These are phyloP conservation scores for Ophiostoma sp. DNA, from an alignment of 2,329 filamentous ascomycete species.

Conservation along the genomic window DNA sequence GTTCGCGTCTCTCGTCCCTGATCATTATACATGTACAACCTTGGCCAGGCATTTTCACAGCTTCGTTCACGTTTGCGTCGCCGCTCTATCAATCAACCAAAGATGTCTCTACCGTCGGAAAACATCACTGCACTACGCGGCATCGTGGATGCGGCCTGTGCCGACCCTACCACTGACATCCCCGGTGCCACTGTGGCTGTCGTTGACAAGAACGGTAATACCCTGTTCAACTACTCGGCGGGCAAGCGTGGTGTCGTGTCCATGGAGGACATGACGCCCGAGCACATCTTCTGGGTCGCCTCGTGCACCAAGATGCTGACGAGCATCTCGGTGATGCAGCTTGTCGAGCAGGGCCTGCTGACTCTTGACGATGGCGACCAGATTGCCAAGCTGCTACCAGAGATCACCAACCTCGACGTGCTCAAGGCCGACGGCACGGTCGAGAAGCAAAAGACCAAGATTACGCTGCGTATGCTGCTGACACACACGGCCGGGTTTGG, in stretches of 20 bases:
- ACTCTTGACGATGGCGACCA: slow-evolving; percentile 45
- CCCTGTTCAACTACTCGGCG: slow-evolving; percentile 45
- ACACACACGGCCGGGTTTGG: slow-evolving; percentile 53
- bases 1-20: neutral
- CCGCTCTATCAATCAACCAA: neutral
- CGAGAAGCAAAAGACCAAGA: slow-evolving; percentile 43
- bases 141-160: slow-evolving; percentile 37
- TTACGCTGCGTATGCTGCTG: slow-evolving; percentile 55
- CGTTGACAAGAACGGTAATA: slow-evolving; percentile 44
- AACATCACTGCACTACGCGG: slow-evolving; percentile 27
- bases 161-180: slow-evolving; percentile 38
- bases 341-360: slow-evolving; percentile 48
- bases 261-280: slow-evolving; percentile 51
- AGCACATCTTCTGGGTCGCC: slow-evolving; percentile 57
- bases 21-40: neutral
- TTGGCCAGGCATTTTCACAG: neutral
- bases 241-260: slow-evolving; percentile 43
- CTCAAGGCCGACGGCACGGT: slow-evolving; percentile 37
- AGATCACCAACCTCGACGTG: slow-evolving; percentile 46
- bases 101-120: slow-evolving; percentile 27
- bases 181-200: slow-evolving; percentile 44
- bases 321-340: slow-evolving; percentile 51
- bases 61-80: neutral
- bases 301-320: slow-evolving; percentile 54
- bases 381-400: slow-evolving; percentile 45